Base-by-base conservation (phyloP, 495 filamentous ascomycete genomes). In the Xylaria intraflava region DNA sequence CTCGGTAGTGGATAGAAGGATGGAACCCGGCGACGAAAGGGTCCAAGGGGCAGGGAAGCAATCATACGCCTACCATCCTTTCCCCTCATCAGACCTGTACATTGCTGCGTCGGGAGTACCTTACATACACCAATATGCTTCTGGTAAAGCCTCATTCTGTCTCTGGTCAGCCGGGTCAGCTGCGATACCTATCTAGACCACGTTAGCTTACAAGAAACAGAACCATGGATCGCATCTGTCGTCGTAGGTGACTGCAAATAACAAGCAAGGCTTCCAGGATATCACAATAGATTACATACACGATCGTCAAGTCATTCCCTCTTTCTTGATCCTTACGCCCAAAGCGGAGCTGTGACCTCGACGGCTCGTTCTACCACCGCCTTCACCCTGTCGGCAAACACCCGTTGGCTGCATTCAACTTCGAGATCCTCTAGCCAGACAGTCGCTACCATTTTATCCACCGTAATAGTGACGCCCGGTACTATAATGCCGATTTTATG, bases 341-440 rank as follows among this genome's bases (percentile, higher is more conserved):
- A 81, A 19, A 96, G 72, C 27, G 87, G 87, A 48, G 88, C 88
- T 4, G 90, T 85, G 14, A 88, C 88, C 74, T 96, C 93, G n/a
- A 94, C 83, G 2, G 88, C 90, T 58, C 93, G 73, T 66, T 97
- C 93, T 24, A 96, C 87, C 17, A 97, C 89, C 2, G 88, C 88
- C 58, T 85, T 80, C 6, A 98, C 86, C 42, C 93, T 72, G 64
- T 94, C 88, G 51, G 78, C 78, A 64, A 94, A 75, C 43, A 88
- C 80, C 58, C 79, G 71, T 57, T 85, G 87, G 24, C 68, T 71
- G 67, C 90, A 91, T 67, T 97, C 94, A 0, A 98, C 88, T 59
- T 92, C 88, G 42, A 97, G 65, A 42, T 83, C 80, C 75, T 97
- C 92, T 27, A 98, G 76, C 90, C 89, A 96, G 6, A 98, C 86